phyloP scores from a whole-genome alignment of 2,329 filamentous ascomycete species.

The Onygenales sp. region DNA sequence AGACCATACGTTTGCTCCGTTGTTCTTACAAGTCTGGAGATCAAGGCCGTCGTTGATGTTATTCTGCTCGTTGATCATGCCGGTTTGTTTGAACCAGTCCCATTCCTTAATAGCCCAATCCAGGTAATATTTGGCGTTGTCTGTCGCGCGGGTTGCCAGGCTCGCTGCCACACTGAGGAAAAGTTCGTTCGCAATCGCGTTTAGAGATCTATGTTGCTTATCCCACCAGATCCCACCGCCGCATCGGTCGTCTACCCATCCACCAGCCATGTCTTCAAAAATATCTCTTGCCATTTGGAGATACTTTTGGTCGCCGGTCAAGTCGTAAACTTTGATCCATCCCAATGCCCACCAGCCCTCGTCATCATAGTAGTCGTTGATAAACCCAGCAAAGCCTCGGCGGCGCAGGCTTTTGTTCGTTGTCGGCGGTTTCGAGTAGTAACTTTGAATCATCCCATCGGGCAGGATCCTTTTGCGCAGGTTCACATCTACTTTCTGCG shows the following conservation, averaged over 20 bases:
- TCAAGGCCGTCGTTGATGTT: constrained; percentile 37
- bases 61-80: constrained; percentile 38
- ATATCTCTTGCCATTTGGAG: constrained; percentile 39
- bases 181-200: constrained; percentile 49
- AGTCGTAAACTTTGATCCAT: constrained; percentile 47
- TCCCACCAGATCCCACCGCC: constrained; percentile 42
- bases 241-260: constrained; percentile 25
- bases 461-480: not conserved
- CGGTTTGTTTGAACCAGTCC: constrained; percentile 41
- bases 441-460: not conserved
- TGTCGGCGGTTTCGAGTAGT: not conserved
- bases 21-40: constrained; percentile 16
- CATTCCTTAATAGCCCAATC: constrained; percentile 40
- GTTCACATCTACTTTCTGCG: not conserved
- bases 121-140: constrained; percentile 25
- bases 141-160: constrained; percentile 41
- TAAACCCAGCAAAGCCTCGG: constrained; percentile 17
- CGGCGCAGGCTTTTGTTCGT: not conserved
- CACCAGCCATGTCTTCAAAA: constrained; percentile 38
- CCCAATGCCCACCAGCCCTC: constrained; percentile 46
- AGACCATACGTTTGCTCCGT: constrained; percentile 29
- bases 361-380: constrained; percentile 43
- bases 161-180: constrained; percentile 47
- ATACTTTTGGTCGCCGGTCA: constrained; percentile 37
- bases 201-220: constrained; percentile 36